A percentile compares a stretch with the other conserved stretches of the same genome.
These are phyloP conservation scores for Venturia aucupariae DNA, from an alignment of 2,329 filamentous ascomycete genomes.

Conservation along the genomic window DNA sequence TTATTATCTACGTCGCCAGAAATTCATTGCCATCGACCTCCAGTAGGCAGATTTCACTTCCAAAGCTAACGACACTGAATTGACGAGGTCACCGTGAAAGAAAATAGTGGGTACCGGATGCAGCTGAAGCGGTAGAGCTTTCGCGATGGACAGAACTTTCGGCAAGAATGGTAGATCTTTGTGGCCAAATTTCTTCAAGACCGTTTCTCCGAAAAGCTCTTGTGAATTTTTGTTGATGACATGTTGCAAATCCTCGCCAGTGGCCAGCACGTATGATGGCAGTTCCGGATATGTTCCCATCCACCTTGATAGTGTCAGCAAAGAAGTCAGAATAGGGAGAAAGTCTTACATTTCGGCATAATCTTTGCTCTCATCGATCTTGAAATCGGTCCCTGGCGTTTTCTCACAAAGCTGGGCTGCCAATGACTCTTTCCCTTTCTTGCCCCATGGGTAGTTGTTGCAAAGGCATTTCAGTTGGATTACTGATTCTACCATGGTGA, in stretches of 20 bases:
- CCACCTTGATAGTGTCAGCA: conserved; percentile 40
- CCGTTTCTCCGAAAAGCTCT: conserved; percentile 53
- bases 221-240: conserved; percentile 54
- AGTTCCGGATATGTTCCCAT: conserved; percentile 68
- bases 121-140: conserved; percentile 65
- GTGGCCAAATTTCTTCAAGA: conserved; percentile 51
- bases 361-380: conserved; percentile 52
- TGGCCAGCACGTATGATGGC: conserved; percentile 51
- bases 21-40: conserved; percentile 14
- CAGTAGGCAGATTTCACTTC: not conserved
- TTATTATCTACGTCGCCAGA: not conserved
- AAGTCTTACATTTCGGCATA: conserved; percentile 51
- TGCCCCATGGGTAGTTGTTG: conserved; percentile 63
- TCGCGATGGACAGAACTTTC: conserved; percentile 67
- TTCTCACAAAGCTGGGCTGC: conserved; percentile 56
- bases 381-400: conserved; percentile 53
- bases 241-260: conserved; percentile 54
- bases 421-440: conserved; percentile 54
- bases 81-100: too few species aligned
- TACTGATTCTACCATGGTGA: conserved; percentile 41
- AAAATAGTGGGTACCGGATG: conserved; percentile 42
- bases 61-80: not conserved
- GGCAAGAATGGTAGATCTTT: conserved; percentile 62
- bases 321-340: not conserved
- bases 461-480: conserved; percentile 46